Evolutionary conservation across 2,329 filamentous ascomycete genomes (phyloP), one percentile per base, ranked within the genome.

Genomic region (Dactylellina parvicollis): DNA sequence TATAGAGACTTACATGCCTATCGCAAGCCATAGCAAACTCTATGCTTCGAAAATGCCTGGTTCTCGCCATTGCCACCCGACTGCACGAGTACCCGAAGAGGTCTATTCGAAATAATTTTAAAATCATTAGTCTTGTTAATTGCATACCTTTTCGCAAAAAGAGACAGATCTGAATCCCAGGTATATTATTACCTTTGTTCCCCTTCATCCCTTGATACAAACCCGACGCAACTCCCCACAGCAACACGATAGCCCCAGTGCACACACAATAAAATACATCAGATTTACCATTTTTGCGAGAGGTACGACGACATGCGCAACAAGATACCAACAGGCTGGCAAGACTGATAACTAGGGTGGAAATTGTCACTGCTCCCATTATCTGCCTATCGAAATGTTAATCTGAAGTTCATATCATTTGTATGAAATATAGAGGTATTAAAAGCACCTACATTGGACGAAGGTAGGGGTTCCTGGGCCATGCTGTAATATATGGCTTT

Each of bases 401-500:
- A 16, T 36, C 18, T 18, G 16, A 4, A 4, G 16, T 7, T 20
- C n/a, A 42, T 38, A 46, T 18, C 7, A 14, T 44, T 28, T 12
- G 3, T n/a, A 3, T 42, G n/a, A 5, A 2, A 49, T 26, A 18
- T 8, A 7, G 18, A 42, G 10, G 34, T 16, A n/a, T n/a, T n/a
- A n/a, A n/a, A 10, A 14, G 26, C 18, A 42, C 49, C 38, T 65
- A 73, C 59, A 56, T 42, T 32, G 69, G 69, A 2, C 49, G 36
- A 14, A 54, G 40, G 28, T 73, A 60, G 7, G 69, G 69, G 20
- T 65, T 44, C 9, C 7, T 47, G 3, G 69, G 69, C 69, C 69
- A 73, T 60, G 69, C 69, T 47, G 69, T 66, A 46, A 73, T 73
- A 14, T 65, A 66, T 24, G 69, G 69, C 8, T 32, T 26, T 28